These are phyloP conservation scores for Collybiopsis confluens DNA, from an alignment of 768 basidiomycete species.

Conservation along the genomic window DNA sequence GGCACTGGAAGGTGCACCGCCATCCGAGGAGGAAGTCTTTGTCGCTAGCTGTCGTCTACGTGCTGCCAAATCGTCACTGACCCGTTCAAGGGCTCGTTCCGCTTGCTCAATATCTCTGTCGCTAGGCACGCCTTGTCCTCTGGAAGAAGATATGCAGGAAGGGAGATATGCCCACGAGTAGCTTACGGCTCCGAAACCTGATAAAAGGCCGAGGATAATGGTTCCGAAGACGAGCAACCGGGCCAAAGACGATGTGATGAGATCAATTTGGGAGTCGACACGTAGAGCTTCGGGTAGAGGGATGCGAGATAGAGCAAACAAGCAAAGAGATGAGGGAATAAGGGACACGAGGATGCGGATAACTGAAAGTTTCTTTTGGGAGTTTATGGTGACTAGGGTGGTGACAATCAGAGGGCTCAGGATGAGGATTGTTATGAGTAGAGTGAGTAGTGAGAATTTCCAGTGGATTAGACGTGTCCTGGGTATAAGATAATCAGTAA, in stretches of 20 bases:
- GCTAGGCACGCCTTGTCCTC: slow-evolving; percentile 31
- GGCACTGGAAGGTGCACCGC: slow-evolving; percentile 7
- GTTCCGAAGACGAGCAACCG: slow-evolving; percentile 76
- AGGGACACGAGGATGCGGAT: slow-evolving; percentile 34
- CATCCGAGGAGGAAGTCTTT: slow-evolving; percentile 15
- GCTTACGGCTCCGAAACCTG: slow-evolving; percentile 74
- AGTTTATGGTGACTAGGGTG: slow-evolving; percentile 44
- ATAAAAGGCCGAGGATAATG: slow-evolving; percentile 71
- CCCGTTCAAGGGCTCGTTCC: slow-evolving; percentile 53
- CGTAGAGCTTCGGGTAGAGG: slow-evolving; percentile 56
- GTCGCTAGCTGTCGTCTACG: slow-evolving; percentile 27
- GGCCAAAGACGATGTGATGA: slow-evolving; percentile 46
- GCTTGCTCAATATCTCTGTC: slow-evolving; percentile 51
- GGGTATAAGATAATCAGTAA: background rate
- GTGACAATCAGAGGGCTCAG: slow-evolving; percentile 62
- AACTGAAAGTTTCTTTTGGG: slow-evolving; percentile 3
- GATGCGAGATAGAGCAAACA: slow-evolving; percentile 60
- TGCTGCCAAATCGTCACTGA: slow-evolving; percentile 53
- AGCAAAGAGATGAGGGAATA: slow-evolving; percentile 48
- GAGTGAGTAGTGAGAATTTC: slow-evolving; percentile 57
- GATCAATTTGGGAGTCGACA: slow-evolving; percentile 23
- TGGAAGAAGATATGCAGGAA: slow-evolving; percentile 15
- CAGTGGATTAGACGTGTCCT: slow-evolving; percentile 69
- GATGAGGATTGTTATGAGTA: slow-evolving; percentile 61
- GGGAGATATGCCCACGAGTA: slow-evolving; percentile 63